Evolutionary conservation across 805 yeast genomes (phyloP).

Genomic region (Zygosaccharomyces bisporus): DNA sequence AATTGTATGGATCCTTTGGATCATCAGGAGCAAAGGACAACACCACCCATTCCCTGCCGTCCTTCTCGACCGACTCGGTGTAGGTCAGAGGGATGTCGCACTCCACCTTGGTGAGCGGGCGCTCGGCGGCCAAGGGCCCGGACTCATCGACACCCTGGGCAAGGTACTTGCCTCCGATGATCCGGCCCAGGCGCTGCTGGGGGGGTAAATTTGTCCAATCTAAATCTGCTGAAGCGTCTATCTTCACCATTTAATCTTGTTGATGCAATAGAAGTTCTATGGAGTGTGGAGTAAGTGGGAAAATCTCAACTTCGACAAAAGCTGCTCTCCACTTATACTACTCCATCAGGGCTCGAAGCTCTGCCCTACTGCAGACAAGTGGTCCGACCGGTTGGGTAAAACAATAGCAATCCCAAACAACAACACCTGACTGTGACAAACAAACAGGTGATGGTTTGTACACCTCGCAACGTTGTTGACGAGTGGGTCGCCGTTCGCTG

Average conservation of each 20-base stretch:
- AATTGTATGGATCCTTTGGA: constrained; percentile 1
- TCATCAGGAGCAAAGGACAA: constrained; percentile 4
- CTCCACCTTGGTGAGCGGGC: constrained; percentile 2
- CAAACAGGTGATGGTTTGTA: neutral
- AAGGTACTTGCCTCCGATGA: constrained; percentile 4
- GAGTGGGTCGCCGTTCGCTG: neutral
- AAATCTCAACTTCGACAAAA: neutral
- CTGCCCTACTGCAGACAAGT: neutral
- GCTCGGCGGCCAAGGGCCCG: neutral
- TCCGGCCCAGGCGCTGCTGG: constrained; percentile 5
- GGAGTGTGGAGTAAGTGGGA: neutral
- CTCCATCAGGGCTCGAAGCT: neutral
- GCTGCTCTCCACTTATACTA: neutral
- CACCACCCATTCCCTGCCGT: constrained; percentile 6
- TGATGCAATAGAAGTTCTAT: neutral
- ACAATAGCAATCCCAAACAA: neutral
- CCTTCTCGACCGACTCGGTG: constrained; percentile 2
- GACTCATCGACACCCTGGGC: constrained; percentile 1
- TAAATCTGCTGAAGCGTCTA: constrained; percentile 8
- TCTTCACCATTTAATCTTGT: constrained; percentile 3
- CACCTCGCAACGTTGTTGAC: constrained; percentile 1
- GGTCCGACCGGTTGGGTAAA: constrained; percentile 1
- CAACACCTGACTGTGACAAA: neutral
- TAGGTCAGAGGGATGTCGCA: constrained; percentile 2
- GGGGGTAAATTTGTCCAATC: constrained; percentile 7